These are phyloP conservation scores for Lachnellula subtilissima DNA, from an alignment of 2,329 filamentous ascomycete species.

Conservation along the genomic window DNA sequence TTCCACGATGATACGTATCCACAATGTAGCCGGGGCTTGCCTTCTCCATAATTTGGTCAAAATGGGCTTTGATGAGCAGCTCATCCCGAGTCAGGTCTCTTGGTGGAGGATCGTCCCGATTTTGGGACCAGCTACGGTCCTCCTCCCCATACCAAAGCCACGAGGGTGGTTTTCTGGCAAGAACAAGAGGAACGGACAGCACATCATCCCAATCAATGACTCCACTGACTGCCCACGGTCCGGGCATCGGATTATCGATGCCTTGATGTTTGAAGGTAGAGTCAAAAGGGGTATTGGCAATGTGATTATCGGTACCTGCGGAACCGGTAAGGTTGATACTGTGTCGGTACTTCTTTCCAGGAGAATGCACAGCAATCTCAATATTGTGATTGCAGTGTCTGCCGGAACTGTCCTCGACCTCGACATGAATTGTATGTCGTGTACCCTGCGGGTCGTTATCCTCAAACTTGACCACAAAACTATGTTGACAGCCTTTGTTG, in stretches of 20 bases:
- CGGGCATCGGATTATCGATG: neutral
- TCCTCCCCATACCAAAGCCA: conserved; percentile 19
- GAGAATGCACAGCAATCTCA: neutral
- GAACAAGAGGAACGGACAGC: conserved; percentile 10
- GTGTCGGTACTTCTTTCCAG: neutral
- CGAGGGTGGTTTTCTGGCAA: conserved; percentile 8
- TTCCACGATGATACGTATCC: conserved; percentile 19
- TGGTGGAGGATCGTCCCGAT: conserved; percentile 4
- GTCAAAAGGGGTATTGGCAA: neutral
- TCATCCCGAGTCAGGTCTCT: conserved; percentile 14
- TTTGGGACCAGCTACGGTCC: neutral
- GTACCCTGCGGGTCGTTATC: neutral
- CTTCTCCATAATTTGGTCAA: conserved; percentile 14
- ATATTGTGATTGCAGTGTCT: neutral
- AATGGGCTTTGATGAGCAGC: conserved; percentile 18
- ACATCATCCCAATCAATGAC: conserved; percentile 20
- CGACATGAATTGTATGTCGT: neutral
- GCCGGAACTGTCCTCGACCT: neutral
- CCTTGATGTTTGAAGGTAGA: neutral
- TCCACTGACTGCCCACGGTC: conserved; percentile 14
- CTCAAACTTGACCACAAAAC: neutral
- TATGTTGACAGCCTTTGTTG: neutral
- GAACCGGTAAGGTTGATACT: neutral
- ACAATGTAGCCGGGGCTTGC: conserved; percentile 7
- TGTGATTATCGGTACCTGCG: neutral